These are phyloP conservation scores for Actinomucor elegans DNA, from an alignment of 371 early-diverging fungal genomes.

Conservation along the genomic window DNA sequence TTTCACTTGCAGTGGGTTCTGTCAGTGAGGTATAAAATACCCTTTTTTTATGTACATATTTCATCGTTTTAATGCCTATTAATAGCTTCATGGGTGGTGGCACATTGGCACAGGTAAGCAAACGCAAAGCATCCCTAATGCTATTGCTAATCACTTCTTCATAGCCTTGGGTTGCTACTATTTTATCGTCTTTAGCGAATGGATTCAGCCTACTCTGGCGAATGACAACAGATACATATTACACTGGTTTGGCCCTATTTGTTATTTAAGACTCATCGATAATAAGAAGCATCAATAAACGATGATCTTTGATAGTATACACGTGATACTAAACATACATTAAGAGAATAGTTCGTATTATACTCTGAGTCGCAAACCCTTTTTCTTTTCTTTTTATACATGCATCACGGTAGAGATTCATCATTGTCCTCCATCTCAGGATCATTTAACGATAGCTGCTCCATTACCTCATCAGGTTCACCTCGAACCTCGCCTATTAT, in stretches of 20 bases:
- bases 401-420: constrained; percentile 19
- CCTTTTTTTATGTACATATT: no score
- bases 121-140: neutral
- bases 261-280: constrained; percentile 27
- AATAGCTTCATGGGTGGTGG: constrained; percentile 87
- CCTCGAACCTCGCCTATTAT: constrained; percentile 22
- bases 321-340: neutral
- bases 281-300: no score
- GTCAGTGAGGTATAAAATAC: constrained; percentile 37
- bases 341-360: no score
- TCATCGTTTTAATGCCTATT: constrained; percentile 7
- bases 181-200: constrained; percentile 40
- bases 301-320: no score
- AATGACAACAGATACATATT: constrained; percentile 19
- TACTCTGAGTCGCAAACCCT: neutral
- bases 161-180: constrained; percentile 41
- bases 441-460: constrained; percentile 21
- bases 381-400: neutral
- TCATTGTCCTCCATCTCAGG: constrained; percentile 22
- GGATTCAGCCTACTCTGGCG: constrained; percentile 29
- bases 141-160: neutral
- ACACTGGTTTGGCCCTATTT: constrained; percentile 37
- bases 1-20: constrained; percentile 57
- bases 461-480: constrained; percentile 18
- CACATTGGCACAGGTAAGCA: constrained; percentile 58